These are phyloP conservation scores for Hypoxylon trugodes DNA, from an alignment of 495 filamentous ascomycete genomes.

Conservation along the genomic window DNA sequence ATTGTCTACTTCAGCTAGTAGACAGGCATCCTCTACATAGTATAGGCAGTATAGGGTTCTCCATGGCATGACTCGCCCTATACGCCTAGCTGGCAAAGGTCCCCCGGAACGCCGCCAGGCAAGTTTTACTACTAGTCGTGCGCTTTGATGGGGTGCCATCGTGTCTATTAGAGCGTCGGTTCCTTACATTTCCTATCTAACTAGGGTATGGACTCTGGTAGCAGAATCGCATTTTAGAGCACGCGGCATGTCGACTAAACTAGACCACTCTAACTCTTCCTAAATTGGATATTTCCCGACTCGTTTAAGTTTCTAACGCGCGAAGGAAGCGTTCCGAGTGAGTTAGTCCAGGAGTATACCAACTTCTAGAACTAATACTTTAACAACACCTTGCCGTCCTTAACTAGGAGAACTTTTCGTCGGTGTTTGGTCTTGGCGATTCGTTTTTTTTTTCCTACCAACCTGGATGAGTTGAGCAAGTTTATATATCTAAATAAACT, in stretches of 20 bases:
- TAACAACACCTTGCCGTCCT: no score
- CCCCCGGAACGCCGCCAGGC: neutral
- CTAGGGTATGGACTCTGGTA: neutral
- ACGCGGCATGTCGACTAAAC: constrained; percentile 3
- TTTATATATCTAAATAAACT: no score
- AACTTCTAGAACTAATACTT: no score
- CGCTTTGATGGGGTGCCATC: constrained; percentile 9
- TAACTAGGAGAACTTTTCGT: no score
- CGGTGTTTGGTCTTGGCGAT: no score
- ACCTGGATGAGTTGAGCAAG: no score
- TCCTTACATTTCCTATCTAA: neutral
- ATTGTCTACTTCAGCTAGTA: neutral
- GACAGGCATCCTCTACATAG: neutral
- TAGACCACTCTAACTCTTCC: neutral
- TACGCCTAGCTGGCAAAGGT: neutral
- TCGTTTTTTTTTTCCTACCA: no score
- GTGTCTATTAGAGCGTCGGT: neutral
- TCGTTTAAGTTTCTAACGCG: no score
- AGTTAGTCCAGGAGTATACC: no score
- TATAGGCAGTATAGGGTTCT: neutral
- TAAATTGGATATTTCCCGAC: constrained; percentile 8
- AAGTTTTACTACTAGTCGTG: neutral
- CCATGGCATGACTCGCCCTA: neutral
- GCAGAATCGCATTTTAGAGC: neutral
- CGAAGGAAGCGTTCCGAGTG: no score